A percentile compares a stretch with the other conserved stretches of the same genome.
Conservation (phyloP, 2,329 filamentous ascomycete species). For the Cladosporium halotolerans region DNA sequence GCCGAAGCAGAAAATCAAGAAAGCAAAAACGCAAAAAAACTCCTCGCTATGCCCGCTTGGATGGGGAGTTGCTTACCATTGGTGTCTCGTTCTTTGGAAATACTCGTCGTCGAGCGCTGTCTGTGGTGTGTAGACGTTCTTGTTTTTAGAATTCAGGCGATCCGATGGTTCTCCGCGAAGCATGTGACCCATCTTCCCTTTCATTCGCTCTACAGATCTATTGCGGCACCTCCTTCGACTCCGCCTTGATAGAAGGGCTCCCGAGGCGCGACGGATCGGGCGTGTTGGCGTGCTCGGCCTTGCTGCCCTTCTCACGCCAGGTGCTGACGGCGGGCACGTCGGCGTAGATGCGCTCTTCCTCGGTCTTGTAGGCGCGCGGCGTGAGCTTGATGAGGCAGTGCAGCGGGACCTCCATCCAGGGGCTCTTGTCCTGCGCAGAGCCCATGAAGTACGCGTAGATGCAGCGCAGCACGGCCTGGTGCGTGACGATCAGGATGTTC, state of each 20-base stretch:
- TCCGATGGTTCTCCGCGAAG: too few relatives aligned
- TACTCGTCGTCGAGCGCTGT: too few relatives aligned
- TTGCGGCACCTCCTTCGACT: background rate
- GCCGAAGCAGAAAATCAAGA: too few relatives aligned
- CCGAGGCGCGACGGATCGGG: constrained; percentile 12
- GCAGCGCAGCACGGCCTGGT: constrained; percentile 92
- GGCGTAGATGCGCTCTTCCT: constrained; percentile 79
- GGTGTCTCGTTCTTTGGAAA: too few relatives aligned
- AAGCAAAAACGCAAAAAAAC: too few relatives aligned
- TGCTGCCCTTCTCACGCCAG: constrained; percentile 88
- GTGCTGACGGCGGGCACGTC: constrained; percentile 95
- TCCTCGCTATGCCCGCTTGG: too few relatives aligned
- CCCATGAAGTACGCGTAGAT: constrained; percentile 99
- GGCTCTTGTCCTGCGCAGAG: constrained; percentile 82
- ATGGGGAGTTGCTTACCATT: too few relatives aligned
- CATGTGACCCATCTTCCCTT: too few relatives aligned
- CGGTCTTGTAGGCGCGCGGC: constrained; percentile 85
- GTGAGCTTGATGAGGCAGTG: constrained; percentile 96
- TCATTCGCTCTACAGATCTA: too few relatives aligned
- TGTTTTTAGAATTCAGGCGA: too few relatives aligned
- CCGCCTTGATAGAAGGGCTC: constrained; percentile 2
- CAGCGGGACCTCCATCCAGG: constrained; percentile 97
- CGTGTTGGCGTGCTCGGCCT: constrained; percentile 69
- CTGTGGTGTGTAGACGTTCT: too few relatives aligned
- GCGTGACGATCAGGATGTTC: constrained; percentile 95